These are phyloP conservation scores for Globisporangium orthogonon DNA, from an alignment of 352 stramenopile genomes.

Conservation along the genomic window DNA sequence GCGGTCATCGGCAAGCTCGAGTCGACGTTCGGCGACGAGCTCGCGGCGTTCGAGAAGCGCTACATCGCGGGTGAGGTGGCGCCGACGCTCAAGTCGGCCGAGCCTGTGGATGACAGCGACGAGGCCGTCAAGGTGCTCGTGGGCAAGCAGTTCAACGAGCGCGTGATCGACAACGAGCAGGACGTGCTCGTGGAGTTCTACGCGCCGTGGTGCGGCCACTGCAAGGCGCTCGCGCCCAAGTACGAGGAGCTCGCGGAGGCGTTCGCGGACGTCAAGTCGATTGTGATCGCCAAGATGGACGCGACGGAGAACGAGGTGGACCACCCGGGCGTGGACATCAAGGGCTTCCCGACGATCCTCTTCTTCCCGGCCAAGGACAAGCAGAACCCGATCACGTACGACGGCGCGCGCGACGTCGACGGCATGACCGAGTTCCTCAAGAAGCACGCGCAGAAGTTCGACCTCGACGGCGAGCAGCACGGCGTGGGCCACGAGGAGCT, in stretches of 20 bases:
- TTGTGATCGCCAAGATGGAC: constrained; percentile 96
- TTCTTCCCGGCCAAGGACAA: constrained; percentile 93
- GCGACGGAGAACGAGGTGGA: constrained; percentile 94
- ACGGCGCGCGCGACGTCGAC: constrained; percentile 78
- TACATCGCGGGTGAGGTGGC: constrained; percentile 86
- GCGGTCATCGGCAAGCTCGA: constrained; percentile 72
- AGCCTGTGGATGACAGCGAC: constrained; percentile 81
- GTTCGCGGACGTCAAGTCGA: constrained; percentile 86
- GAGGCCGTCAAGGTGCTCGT: constrained; percentile 90
- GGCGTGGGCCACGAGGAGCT: constrained; percentile 63
- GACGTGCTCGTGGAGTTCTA: constrained; percentile 88
- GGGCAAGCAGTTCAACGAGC: constrained; percentile 88
- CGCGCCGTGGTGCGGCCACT: constrained; percentile 90
- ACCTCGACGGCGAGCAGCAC: constrained; percentile 53
- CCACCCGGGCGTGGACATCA: constrained; percentile 83
- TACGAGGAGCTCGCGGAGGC: constrained; percentile 89
- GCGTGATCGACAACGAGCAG: constrained; percentile 86
- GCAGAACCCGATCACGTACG: constrained; percentile 80
- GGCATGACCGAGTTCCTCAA: constrained; percentile 84
- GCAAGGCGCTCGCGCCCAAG: constrained; percentile 88
- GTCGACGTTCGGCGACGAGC: constrained; percentile 31
- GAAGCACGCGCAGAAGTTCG: constrained; percentile 83
- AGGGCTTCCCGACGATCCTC: constrained; percentile 93
- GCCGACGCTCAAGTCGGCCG: constrained; percentile 91
- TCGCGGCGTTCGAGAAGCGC: constrained; percentile 70